Base-by-base conservation (phyloP, 1,284 basidiomycete genomes). In the Puccinia hordei region DNA sequence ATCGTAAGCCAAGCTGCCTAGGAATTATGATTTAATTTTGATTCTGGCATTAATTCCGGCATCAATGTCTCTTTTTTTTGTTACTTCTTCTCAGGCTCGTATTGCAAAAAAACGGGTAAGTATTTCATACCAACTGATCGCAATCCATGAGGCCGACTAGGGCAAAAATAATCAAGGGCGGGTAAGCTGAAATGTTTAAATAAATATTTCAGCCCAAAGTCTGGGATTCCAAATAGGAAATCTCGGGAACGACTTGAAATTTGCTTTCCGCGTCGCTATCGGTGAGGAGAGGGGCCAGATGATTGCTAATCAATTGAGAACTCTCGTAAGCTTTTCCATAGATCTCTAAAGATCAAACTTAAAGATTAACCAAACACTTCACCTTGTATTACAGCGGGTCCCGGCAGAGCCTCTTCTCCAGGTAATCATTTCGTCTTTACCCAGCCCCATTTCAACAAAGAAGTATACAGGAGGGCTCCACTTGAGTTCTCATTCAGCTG, bases 171-270 rank as follows among this genome's bases (percentile, higher is more conserved):
- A 41, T 41, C 38, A 41, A 41, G 12, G 12, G 9, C 55, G 27
- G 27, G n/a, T n/a, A n/a, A n/a, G 5, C 38, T 49, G 19, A 10
- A 30, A 22, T 5, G 17, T 44, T 24, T 30, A 12, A 27, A 71
- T n/a, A 4, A 71, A 35, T 2, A 22, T 19, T 66, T 22, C 35
- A 57, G 71, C 33, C 30, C 17, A 53, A 30, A 73, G 53, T 30
- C 41, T 73, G 19, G 71, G 71, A 24, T 73, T 57, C 55, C 53
- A 55, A 73, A 41, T 57, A 38, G 71, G 53, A 5, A 73, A 57
- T 35, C 35, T 57, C 13, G 68, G 38, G 19, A 71, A 71, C 46
- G 27, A 73, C 35, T 30, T 73, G 22, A 19, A 57, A 59, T 59
- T 57, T 41, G 49, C 53, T 38, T 73, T 57, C 35, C 49, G 71